Evolutionary conservation across 352 stramenopile species (phyloP).

Genomic region (Paralagenidium karlingii): DNA sequence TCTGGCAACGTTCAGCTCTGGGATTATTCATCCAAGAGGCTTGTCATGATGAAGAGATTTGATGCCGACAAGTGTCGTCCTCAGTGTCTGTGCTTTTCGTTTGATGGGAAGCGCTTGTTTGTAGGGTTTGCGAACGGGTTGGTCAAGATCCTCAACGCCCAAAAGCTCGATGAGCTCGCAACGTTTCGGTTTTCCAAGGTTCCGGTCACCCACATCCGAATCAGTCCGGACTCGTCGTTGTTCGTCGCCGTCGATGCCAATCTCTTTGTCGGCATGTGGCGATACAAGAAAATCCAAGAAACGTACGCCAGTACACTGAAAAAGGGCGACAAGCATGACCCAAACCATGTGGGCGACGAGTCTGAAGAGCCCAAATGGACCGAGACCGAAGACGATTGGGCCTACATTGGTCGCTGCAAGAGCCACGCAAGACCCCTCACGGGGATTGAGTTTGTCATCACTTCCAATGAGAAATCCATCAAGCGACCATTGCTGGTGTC

Average conservation of each 20-base stretch:
- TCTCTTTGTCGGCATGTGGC: constrained; percentile 69
- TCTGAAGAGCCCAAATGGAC: neutral
- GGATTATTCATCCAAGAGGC: constrained; percentile 76
- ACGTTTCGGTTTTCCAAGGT: constrained; percentile 50
- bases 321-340: constrained; percentile 7
- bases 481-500: constrained; percentile 77
- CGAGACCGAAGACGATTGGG: constrained; percentile 32
- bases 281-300: constrained; percentile 20
- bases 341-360: constrained; percentile 1
- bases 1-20: constrained; percentile 84
- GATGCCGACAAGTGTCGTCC: constrained; percentile 49
- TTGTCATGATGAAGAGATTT: constrained; percentile 78
- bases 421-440: constrained; percentile 76
- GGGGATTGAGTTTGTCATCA: constrained; percentile 76
- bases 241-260: constrained; percentile 71
- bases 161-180: constrained; percentile 62
- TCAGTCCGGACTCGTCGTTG: constrained; percentile 54
- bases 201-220: constrained; percentile 63
- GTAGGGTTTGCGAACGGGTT: constrained; percentile 79
- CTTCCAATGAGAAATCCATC: constrained; percentile 50
- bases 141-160: constrained; percentile 74
- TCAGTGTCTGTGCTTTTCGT: constrained; percentile 71
- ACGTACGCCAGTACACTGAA: constrained; percentile 3
- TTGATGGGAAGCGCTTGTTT: constrained; percentile 61
- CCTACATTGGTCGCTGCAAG: constrained; percentile 71